Percentiles rank a stretch among this genome's conserved stretches.
phyloP scores from a whole-genome alignment of 306 rosid genomes.

The Quercus variabilis region DNA sequence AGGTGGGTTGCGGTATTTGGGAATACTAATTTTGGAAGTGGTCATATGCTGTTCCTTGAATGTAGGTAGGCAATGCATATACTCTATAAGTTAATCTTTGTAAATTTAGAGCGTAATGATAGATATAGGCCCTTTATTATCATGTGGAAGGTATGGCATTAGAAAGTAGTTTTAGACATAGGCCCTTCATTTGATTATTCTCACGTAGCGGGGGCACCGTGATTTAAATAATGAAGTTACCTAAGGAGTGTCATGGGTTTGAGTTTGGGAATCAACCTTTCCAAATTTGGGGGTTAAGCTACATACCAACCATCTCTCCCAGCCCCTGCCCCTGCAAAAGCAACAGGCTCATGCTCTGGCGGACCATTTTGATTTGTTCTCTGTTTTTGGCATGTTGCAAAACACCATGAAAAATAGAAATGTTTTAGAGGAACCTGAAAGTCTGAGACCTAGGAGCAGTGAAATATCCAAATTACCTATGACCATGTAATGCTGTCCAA shows the following conservation, averaged over 20 bases:
- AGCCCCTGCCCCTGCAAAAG: no score
- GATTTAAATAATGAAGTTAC: background rate
- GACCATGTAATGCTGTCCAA: background rate
- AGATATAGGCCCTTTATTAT: background rate
- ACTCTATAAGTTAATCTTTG: background rate
- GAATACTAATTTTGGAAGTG: background rate
- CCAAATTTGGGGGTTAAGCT: no score
- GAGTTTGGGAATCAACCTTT: no score
- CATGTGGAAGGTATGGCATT: no score
- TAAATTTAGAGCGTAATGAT: background rate
- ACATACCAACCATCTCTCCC: background rate
- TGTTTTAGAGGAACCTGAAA: background rate
- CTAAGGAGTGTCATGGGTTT: background rate
- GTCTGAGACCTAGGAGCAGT: background rate
- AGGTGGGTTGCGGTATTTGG: background rate
- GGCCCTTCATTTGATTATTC: background rate
- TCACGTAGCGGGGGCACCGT: background rate
- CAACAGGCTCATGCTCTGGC: no score
- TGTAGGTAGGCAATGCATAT: background rate
- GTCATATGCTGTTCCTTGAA: background rate
- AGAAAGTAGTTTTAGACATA: background rate
- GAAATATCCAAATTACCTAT: background rate
- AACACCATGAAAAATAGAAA: background rate
- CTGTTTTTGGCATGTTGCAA: background rate
- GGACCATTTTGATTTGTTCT: background rate